Evolutionary conservation across 305 asterid genomes (phyloP).

Genomic region (Lippia alba): DNA sequence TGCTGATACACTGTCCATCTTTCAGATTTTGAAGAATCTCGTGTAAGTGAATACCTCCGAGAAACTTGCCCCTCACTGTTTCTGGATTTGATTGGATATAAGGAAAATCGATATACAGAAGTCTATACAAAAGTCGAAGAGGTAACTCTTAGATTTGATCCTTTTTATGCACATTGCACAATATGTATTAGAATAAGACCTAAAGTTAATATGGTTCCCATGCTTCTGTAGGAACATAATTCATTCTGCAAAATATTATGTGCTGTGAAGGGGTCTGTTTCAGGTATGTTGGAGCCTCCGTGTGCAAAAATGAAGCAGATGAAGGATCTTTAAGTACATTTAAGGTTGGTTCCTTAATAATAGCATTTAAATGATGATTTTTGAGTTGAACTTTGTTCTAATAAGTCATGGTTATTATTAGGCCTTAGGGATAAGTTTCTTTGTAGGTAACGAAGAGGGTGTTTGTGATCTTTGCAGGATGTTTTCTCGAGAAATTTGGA

Average conservation of each 20-base stretch:
- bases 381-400: too few relatives aligned
- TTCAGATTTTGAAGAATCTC: constrained; percentile 60
- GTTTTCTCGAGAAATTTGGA: background rate
- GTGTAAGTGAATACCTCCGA: constrained; percentile 59
- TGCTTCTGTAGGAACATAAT: background rate
- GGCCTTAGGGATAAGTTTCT: background rate
- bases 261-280: background rate
- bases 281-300: background rate
- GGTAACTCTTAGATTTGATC: constrained; percentile 53
- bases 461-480: background rate
- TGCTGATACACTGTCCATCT: background rate
- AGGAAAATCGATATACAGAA: constrained; percentile 55
- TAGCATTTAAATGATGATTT: background rate
- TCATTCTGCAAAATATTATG: background rate
- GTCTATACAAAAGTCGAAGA: constrained; percentile 54
- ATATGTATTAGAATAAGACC: background rate
- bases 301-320: background rate
- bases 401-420: background rate
- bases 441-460: background rate
- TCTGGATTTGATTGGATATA: constrained; percentile 60
- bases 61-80: constrained; percentile 46
- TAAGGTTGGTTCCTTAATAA: background rate
- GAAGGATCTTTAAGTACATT: background rate
- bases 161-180: background rate
- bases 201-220: background rate